Evolutionary conservation across 2,329 filamentous ascomycete species (phyloP), one percentile per base, ranked within the genome.

Genomic region (Exserohilum turcica): DNA sequence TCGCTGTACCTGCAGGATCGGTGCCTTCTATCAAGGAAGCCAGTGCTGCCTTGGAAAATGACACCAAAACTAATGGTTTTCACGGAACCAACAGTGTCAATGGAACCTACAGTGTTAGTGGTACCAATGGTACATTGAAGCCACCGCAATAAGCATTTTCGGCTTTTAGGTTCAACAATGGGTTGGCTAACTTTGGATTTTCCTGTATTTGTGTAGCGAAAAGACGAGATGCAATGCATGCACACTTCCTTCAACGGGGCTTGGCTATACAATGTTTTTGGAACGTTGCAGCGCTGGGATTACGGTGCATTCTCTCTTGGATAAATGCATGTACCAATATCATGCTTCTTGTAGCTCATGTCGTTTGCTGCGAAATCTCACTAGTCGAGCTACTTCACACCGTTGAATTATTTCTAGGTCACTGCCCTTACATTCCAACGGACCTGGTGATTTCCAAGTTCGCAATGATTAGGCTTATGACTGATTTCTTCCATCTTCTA

Each of bases 11-110:
- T 3, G 29, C 49, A 0, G 44, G 28, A 2, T 43, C 47, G 1
- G 54, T 57, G 5, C 43, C 56, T 16, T 48, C 32, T 4, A 59
- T 57, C 4, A 53, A 42, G 3, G 48, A 57, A 19, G 48, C 46
- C 5, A 13, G 43, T 6, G 48, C 53, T 10, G 45, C 27, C 10
- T 6, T 48, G 40, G 48, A 46, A 33, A 43, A 48, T 5, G 32
- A 38, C 4, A 15, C 6, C 1, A 21, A 27, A 10, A 15, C 6
- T 1, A 21, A 27, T 15, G 33, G 16, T 19, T 27, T 16, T 8
- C 13, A 12, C 19, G 18, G 24, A 18, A n/a, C 13, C 18, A 29
- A 42, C 10, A 24, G 38, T 10, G 15, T 42, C 27, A 19, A 42
- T 4, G 27, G 38, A 7, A 18, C 38, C 16, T 7, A 18, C 15